Conservation (phyloP, 2,329 filamentous ascomycete genomes). For the Aureobasidium zeae region DNA sequence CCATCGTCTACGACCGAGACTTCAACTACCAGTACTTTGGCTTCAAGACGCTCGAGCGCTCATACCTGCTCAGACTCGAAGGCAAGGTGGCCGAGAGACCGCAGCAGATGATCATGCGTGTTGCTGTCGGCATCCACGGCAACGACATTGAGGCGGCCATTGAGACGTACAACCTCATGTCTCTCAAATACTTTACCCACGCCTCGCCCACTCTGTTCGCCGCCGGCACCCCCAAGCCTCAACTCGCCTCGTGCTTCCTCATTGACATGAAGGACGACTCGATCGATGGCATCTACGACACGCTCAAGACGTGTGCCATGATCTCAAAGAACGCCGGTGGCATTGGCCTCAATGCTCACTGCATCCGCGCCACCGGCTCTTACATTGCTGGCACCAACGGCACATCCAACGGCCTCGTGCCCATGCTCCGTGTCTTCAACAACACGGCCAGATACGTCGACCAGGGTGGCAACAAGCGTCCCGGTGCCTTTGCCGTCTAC, state of each 20-base stretch:
- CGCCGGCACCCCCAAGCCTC: conserved; percentile 85
- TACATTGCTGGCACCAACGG: conserved; percentile 98
- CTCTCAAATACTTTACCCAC: conserved; percentile 96
- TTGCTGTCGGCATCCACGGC: conserved; percentile 92
- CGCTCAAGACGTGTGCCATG: conserved; percentile 97
- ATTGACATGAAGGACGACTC: conserved; percentile 99
- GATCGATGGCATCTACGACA: conserved; percentile 98
- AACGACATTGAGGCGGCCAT: conserved; percentile 89
- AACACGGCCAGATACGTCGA: conserved; percentile 98
- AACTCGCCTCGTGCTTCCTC: conserved; percentile 96
- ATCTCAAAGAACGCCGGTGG: conserved; percentile 99
- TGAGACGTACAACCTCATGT: conserved; percentile 99
- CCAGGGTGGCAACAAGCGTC: conserved; percentile 98
- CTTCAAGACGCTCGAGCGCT: conserved; percentile 98
- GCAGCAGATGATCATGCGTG: conserved; percentile 99
- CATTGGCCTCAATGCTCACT: conserved; percentile 92
- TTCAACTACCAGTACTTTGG: conserved; percentile 99
- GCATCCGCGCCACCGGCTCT: conserved; percentile 92
- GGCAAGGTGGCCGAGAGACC: conserved; percentile 95
- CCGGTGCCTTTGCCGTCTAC: conserved; percentile 97
- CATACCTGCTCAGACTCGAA: conserved; percentile 89
- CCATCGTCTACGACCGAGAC: conserved; percentile 97
- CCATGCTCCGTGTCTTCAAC: conserved; percentile 98
- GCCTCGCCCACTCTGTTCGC: conserved; percentile 98
- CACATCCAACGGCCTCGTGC: conserved; percentile 92